Percentiles rank a stretch among this genome's conserved stretches.
Conservation (phyloP, 2,329 filamentous ascomycete genomes). For the Fusarium metavorans region DNA sequence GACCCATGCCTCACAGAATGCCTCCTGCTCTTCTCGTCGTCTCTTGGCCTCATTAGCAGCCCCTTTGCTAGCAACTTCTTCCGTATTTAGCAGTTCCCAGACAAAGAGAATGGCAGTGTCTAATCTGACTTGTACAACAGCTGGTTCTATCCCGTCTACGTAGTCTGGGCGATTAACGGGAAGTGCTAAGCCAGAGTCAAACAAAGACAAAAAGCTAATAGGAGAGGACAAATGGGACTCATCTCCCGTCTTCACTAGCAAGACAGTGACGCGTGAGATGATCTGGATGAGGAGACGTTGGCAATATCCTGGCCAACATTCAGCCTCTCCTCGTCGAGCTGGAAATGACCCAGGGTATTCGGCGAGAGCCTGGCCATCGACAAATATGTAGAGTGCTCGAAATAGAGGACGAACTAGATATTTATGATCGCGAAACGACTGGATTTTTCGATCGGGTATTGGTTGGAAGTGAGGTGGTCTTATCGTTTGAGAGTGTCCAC, state of each 20-base stretch:
- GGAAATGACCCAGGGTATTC: not conserved
- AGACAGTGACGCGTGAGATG: not conserved
- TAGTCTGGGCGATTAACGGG: not conserved
- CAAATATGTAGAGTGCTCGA: not conserved
- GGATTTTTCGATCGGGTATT: not conserved
- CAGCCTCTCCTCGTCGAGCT: not conserved
- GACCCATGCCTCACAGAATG: not conserved
- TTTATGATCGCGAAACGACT: not conserved
- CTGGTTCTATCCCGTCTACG: not conserved
- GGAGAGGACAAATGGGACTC: not conserved
- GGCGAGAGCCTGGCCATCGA: not conserved
- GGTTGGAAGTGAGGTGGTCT: not conserved
- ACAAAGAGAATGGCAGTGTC: not conserved
- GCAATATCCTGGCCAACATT: not conserved
- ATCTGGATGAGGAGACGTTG: not conserved
- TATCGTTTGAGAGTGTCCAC: not conserved
- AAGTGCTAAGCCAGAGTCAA: not conserved
- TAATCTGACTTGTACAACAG: not conserved
- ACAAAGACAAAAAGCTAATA: not conserved
- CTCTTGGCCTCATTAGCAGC: not conserved
- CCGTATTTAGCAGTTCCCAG: not conserved
- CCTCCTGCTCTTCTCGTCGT: not conserved
- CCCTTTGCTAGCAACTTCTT: not conserved
- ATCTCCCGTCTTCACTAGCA: not conserved
- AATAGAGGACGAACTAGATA: not conserved